These are phyloP conservation scores for Phylloporus sp. DNA, from an alignment of 768 basidiomycete genomes.

Conservation along the genomic window DNA sequence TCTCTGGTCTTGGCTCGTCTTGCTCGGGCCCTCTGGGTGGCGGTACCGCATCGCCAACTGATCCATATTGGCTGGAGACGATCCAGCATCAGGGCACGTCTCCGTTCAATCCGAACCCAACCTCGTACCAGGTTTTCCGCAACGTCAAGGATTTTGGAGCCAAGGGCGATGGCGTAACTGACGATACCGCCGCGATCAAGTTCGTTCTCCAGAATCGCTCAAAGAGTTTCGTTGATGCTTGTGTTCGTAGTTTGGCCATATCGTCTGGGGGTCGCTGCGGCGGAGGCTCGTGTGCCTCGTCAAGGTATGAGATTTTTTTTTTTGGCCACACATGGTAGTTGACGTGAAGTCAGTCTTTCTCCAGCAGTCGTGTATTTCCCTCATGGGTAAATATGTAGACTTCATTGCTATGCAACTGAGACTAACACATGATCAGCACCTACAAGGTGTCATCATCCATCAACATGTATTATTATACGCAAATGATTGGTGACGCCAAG, in stretches of 20 bases:
- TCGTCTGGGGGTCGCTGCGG: constrained; percentile 60
- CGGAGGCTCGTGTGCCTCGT: constrained; percentile 41
- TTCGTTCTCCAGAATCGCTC: constrained; percentile 15
- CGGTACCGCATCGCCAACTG: constrained; percentile 41
- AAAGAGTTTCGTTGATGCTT: constrained; percentile 2
- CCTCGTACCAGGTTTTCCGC: constrained; percentile 64
- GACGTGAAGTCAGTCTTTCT: constrained; percentile 26
- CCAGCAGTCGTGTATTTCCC: constrained; percentile 79
- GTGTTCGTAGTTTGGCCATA: constrained; percentile 52
- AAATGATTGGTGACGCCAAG: constrained; percentile 72
- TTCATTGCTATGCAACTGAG: background rate
- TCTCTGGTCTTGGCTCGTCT: constrained; percentile 42
- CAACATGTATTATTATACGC: constrained; percentile 70
- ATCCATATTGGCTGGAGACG: constrained; percentile 65
- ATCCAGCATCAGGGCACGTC: constrained; percentile 72
- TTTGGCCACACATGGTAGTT: background rate
- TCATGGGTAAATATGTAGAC: constrained; percentile 41
- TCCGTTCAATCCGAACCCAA: constrained; percentile 53
- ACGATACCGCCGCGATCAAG: constrained; percentile 79
- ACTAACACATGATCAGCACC: constrained; percentile 38
- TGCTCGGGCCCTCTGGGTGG: constrained; percentile 43
- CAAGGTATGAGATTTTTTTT: constrained; percentile 36
- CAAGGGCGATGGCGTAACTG: constrained; percentile 59
- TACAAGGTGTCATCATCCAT: constrained; percentile 67
- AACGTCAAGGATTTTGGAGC: constrained; percentile 67